Conservation (phyloP, 495 filamentous ascomycete species). For the Lichina pygmaea region DNA sequence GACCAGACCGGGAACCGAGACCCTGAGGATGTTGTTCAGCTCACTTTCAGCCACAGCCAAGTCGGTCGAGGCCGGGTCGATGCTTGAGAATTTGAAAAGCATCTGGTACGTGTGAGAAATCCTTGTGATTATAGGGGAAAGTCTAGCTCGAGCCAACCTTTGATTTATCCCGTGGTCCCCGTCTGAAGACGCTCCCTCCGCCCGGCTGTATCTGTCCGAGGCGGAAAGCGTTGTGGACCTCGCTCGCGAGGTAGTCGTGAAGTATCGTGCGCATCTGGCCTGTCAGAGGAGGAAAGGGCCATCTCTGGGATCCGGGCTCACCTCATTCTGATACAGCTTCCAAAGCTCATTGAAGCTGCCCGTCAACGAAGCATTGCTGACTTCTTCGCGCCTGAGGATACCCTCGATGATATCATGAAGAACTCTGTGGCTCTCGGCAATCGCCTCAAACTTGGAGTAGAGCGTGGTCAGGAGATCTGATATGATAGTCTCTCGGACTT, state of each 20-base stretch:
- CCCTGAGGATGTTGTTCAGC: constrained; percentile 63
- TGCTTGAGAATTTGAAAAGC: constrained; percentile 73
- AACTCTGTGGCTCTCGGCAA: constrained; percentile 83
- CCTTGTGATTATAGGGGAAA: constrained; percentile 35
- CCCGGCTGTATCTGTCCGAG: constrained; percentile 19
- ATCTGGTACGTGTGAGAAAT: constrained; percentile 15
- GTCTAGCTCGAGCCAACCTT: constrained; percentile 15
- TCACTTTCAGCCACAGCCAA: constrained; percentile 65
- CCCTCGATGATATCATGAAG: constrained; percentile 72
- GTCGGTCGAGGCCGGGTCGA: constrained; percentile 48
- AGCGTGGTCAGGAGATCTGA: constrained; percentile 76
- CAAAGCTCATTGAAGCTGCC: constrained; percentile 79
- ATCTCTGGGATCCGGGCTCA: constrained; percentile 8
- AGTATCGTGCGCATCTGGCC: constrained; percentile 65
- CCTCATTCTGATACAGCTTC: constrained; percentile 68
- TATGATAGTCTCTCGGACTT: constrained; percentile 52
- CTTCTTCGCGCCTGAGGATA: constrained; percentile 49
- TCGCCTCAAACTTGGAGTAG: constrained; percentile 89
- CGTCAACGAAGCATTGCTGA: constrained; percentile 28
- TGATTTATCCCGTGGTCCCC: constrained; percentile 36
- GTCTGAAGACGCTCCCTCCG: constrained; percentile 27
- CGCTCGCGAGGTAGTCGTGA: constrained; percentile 93
- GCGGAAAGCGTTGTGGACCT: constrained; percentile 35
- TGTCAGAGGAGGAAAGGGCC: neutral
- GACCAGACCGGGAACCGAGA: constrained; percentile 79